These are phyloP conservation scores for Saposhnikovia divaricata DNA, from an alignment of 129 eudicot species.

Conservation along the genomic window DNA sequence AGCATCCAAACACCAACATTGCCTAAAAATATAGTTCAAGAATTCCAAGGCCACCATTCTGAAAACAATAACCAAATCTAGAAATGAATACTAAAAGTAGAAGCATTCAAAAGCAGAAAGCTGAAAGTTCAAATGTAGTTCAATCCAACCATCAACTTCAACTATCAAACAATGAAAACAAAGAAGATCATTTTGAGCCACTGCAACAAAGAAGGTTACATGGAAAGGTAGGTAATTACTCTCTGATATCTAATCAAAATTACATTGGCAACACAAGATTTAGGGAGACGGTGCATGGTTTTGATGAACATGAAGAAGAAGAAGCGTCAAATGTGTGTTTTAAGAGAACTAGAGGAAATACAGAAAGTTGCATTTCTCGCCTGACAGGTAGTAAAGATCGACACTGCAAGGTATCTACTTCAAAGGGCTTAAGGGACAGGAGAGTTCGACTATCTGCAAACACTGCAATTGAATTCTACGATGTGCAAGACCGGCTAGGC, in stretches of 20 bases:
- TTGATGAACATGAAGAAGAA: neutral
- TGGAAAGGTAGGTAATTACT: neutral
- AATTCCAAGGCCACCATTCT: neutral
- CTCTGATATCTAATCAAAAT: neutral
- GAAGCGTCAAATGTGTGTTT: constrained; percentile 14
- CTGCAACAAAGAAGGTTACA: neutral
- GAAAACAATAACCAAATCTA: neutral
- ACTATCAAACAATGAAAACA: constrained; percentile 1
- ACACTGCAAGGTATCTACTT: constrained; percentile 61
- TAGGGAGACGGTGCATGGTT: constrained; percentile 9
- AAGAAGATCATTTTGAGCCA: neutral
- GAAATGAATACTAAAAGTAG: neutral
- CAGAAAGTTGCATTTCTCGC: constrained; percentile 25
- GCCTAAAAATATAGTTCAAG: neutral
- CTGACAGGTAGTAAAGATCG: constrained; percentile 46
- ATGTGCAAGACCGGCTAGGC: constrained; percentile 75
- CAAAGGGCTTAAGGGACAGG: constrained; percentile 59
- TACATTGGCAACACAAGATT: constrained; percentile 1
- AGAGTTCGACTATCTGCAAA: constrained; percentile 57
- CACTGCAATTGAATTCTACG: constrained; percentile 67
- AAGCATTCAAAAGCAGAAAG: constrained; percentile 6
- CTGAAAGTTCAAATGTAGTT: constrained; percentile 11
- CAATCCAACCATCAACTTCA: constrained; percentile 4
- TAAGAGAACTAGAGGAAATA: constrained; percentile 21
- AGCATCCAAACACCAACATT: constrained; percentile 3